Evolutionary conservation across 768 basidiomycete species (phyloP).

Genomic region (Infundibulicybe gibba): DNA sequence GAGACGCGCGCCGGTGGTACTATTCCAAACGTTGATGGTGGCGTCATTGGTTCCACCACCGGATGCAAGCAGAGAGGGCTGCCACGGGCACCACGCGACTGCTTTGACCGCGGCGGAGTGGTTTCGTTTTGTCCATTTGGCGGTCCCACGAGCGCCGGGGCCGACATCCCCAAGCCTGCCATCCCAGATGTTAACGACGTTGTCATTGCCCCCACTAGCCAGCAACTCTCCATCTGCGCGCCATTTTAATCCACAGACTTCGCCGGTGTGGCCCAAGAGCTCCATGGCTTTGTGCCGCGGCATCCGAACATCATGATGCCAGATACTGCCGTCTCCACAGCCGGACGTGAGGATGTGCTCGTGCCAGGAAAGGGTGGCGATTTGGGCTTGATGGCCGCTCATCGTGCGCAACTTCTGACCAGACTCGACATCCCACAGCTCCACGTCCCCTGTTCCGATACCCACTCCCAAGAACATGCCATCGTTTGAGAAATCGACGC

Average conservation of each 20-base stretch:
- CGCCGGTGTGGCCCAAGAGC: slow-evolving; percentile 84
- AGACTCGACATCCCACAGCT: slow-evolving; percentile 90
- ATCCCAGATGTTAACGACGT: slow-evolving; percentile 98
- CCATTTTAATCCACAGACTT: slow-evolving; percentile 93
- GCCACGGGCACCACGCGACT: slow-evolving; percentile 97
- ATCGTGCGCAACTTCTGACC: slow-evolving; percentile 86
- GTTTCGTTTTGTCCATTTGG: slow-evolving; percentile 90
- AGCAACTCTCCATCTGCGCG: slow-evolving; percentile 83
- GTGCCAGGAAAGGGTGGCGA: slow-evolving; percentile 86
- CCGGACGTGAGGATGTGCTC: slow-evolving; percentile 84
- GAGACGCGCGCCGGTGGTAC: slow-evolving; percentile 86
- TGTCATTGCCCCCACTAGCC: slow-evolving; percentile 96
- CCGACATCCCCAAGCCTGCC: slow-evolving; percentile 63
- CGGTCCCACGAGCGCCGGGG: slow-evolving; percentile 48
- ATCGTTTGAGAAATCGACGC: slow-evolving; percentile 77
- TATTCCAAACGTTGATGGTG: slow-evolving; percentile 88
- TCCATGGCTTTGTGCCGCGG: slow-evolving; percentile 88
- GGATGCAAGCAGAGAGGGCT: slow-evolving; percentile 82
- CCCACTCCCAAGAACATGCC: slow-evolving; percentile 83
- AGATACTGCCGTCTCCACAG: slow-evolving; percentile 92
- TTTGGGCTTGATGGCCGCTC: slow-evolving; percentile 79
- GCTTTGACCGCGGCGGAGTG: slow-evolving; percentile 93
- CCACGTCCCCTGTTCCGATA: slow-evolving; percentile 77
- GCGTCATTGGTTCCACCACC: slow-evolving; percentile 96
- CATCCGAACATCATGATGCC: slow-evolving; percentile 93